Evolutionary conservation across 495 filamentous ascomycete genomes (phyloP).

Genomic region (Cetradonia linearis): DNA sequence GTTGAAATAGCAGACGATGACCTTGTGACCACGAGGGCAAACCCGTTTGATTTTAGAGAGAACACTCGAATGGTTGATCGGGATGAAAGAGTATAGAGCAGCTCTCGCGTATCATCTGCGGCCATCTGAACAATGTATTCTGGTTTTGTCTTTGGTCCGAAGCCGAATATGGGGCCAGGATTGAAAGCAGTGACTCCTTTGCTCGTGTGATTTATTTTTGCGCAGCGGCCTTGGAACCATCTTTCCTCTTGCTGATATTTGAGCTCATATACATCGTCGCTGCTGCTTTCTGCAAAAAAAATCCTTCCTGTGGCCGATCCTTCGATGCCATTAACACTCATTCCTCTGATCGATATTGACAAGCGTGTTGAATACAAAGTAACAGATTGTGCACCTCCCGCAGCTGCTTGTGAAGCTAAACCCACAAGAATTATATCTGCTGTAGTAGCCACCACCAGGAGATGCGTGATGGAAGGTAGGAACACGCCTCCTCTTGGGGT

Average conservation of each 20-base stretch:
- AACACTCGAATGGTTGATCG: constrained; percentile 77
- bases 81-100: constrained; percentile 85
- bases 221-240: constrained; percentile 80
- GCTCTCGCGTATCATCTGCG: constrained; percentile 74
- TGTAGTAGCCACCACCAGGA: constrained; percentile 80
- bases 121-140: constrained; percentile 67
- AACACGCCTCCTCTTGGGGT: constrained; percentile 74
- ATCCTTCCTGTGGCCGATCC: constrained; percentile 74
- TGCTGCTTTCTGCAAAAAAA: constrained; percentile 73
- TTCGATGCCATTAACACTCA: constrained; percentile 64
- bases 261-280: constrained; percentile 83
- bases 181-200: constrained; percentile 63
- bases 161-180: constrained; percentile 38
- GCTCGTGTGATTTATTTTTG: constrained; percentile 75
- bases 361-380: constrained; percentile 77
- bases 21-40: constrained; percentile 49
- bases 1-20: constrained; percentile 44
- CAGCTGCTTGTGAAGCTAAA: constrained; percentile 49
- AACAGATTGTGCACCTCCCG: constrained; percentile 58
- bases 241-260: constrained; percentile 93
- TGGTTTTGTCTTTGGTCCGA: constrained; percentile 37
- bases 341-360: constrained; percentile 57
- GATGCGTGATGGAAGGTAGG: constrained; percentile 66
- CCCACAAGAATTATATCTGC: constrained; percentile 75
- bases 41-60: constrained; percentile 51